phyloP scores from a whole-genome alignment of 2,329 filamentous ascomycete species.

The Fusarium armeniacum region DNA sequence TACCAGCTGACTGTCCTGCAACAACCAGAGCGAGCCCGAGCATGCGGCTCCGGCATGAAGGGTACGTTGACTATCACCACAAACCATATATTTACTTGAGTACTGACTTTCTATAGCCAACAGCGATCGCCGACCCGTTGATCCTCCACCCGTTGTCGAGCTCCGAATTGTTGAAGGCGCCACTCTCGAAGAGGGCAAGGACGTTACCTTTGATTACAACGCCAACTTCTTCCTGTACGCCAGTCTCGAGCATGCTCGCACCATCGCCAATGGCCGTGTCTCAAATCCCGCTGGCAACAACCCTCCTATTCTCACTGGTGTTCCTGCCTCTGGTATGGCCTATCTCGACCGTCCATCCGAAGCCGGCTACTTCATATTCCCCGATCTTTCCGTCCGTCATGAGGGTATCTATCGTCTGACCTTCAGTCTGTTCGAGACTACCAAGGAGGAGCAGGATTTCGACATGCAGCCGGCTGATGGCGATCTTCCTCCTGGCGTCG shows the following conservation, averaged over 20 bases:
- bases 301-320: constrained; percentile 90
- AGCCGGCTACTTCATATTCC: constrained; percentile 96
- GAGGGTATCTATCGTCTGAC: constrained; percentile 93
- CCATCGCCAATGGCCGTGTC: constrained; percentile 84
- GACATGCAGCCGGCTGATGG: constrained; percentile 67
- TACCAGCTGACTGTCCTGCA: constrained; percentile 91
- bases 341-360: constrained; percentile 88
- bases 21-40: constrained; percentile 92
- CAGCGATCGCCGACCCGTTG: constrained; percentile 87
- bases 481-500: constrained; percentile 70
- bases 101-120: constrained; percentile 53
- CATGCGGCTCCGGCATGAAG: constrained; percentile 95
- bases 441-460: constrained; percentile 85
- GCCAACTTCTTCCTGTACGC: constrained; percentile 98
- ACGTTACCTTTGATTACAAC: constrained; percentile 91
- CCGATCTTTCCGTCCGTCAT: constrained; percentile 94
- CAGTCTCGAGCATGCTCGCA: constrained; percentile 87
- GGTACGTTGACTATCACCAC: constrained; percentile 68
- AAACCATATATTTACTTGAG: neutral
- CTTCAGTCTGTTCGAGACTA: constrained; percentile 94
- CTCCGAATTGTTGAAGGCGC: constrained; percentile 85
- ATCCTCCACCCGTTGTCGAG: constrained; percentile 94
- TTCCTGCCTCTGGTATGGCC: constrained; percentile 94
- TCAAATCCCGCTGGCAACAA: constrained; percentile 75
- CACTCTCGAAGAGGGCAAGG: constrained; percentile 71